Percentiles rank a stretch among this genome's conserved stretches.
Evolutionary conservation across 2,329 filamentous ascomycete species (phyloP).

Genomic region (Pochonia chlamydosporia): DNA sequence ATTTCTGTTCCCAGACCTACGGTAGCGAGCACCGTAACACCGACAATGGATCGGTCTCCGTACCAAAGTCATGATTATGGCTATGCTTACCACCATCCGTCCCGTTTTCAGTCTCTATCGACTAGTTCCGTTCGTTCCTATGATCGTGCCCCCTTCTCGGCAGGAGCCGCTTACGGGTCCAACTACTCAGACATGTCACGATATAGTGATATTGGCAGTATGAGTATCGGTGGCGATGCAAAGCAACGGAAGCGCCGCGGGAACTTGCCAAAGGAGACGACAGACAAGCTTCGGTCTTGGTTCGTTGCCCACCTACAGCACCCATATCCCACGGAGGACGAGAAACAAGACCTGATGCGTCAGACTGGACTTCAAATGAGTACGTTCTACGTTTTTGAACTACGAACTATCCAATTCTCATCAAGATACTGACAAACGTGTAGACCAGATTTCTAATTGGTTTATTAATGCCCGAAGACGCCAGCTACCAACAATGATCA

Average conservation of each 20-base stretch:
- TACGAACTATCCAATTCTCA: not conserved
- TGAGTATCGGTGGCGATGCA: conserved; percentile 32
- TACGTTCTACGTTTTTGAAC: conserved; percentile 34
- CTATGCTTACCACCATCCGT: conserved; percentile 38
- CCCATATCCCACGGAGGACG: conserved; percentile 82
- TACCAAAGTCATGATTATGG: conserved; percentile 29
- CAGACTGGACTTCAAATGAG: conserved; percentile 75
- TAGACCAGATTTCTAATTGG: conserved; percentile 72
- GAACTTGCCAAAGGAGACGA: conserved; percentile 87
- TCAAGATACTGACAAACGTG: conserved; percentile 8
- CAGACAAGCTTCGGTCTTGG: conserved; percentile 75
- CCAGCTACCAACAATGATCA: conserved; percentile 55
- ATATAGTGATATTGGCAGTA: conserved; percentile 30
- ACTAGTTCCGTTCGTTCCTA: conserved; percentile 35
- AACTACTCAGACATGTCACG: conserved; percentile 38
- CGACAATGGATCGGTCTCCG: conserved; percentile 9
- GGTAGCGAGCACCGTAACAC: not conserved
- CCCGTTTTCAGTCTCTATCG: conserved; percentile 39
- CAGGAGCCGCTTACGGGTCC: conserved; percentile 29
- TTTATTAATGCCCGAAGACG: conserved; percentile 73
- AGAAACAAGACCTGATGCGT: conserved; percentile 76
- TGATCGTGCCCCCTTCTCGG: conserved; percentile 39
- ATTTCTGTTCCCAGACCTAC: not conserved
- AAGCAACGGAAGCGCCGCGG: conserved; percentile 64
- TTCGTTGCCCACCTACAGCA: conserved; percentile 71